A percentile compares a stretch with the other conserved stretches of the same genome.
Conservation (phyloP, 202 grass and related monocot species). For the Schoenoplectus tabernaemontani region DNA sequence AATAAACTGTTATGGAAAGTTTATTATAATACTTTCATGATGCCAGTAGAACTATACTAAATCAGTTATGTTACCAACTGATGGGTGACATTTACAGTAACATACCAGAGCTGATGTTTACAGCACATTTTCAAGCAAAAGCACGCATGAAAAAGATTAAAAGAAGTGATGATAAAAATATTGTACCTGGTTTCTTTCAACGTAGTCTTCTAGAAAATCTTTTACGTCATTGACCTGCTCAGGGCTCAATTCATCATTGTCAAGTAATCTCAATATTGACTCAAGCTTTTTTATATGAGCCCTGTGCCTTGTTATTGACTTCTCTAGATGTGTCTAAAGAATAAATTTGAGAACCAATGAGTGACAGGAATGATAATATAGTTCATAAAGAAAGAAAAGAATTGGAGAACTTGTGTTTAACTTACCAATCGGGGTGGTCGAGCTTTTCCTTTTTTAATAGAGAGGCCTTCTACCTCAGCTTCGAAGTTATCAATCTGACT, state of each 20-base stretch:
- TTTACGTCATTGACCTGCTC: constrained; percentile 96
- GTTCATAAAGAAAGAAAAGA: background rate
- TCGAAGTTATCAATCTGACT: constrained; percentile 93
- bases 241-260: constrained; percentile 97
- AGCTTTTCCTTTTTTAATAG: constrained; percentile 93
- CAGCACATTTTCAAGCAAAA: background rate
- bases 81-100: background rate
- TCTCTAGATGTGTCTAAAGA: constrained; percentile 86
- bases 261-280: constrained; percentile 90
- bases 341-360: constrained; percentile 16
- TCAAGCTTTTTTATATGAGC: constrained; percentile 98
- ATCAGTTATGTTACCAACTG: background rate
- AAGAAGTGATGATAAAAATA: constrained; percentile 22
- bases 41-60: background rate
- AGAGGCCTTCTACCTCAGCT: constrained; percentile 96
- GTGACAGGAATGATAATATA: background rate
- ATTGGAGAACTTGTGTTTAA: constrained; percentile 13
- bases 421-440: constrained; percentile 84
- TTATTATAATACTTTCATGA: background rate
- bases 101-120: background rate
- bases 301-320: constrained; percentile 85
- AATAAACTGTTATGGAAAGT: background rate
- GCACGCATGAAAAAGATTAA: background rate
- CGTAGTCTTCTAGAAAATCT: constrained; percentile 98
- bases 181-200: constrained; percentile 89